A percentile compares a stretch with the other conserved stretches of the same genome.
phyloP scores from a whole-genome alignment of 495 filamentous ascomycete genomes.

The Darksidea phi region DNA sequence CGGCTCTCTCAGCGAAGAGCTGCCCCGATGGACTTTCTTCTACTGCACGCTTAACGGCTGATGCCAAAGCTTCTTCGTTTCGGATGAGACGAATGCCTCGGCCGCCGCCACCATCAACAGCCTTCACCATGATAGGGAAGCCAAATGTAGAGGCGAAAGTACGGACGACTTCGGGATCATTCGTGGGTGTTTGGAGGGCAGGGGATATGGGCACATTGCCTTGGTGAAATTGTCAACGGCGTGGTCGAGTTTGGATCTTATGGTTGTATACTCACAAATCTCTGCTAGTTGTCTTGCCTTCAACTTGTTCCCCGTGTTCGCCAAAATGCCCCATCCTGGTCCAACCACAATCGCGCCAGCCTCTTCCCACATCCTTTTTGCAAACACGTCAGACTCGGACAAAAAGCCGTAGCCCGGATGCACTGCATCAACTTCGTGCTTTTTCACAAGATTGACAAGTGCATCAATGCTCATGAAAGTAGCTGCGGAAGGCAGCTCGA shows the following conservation, averaged over 20 bases:
- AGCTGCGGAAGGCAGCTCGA: conserved; percentile 51
- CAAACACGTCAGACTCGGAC: conserved; percentile 58
- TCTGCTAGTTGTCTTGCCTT: conserved; percentile 55
- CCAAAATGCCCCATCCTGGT: conserved; percentile 53
- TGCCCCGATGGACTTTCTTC: conserved; percentile 54
- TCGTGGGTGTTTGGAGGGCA: conserved; percentile 49
- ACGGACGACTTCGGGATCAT: conserved; percentile 43
- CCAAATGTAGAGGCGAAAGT: conserved; percentile 49
- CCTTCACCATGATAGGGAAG: conserved; percentile 59
- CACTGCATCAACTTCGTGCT: conserved; percentile 55
- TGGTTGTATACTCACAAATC: conserved; percentile 46
- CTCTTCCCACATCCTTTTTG: conserved; percentile 52
- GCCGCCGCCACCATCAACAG: conserved; percentile 46
- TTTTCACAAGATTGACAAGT: conserved; percentile 49
- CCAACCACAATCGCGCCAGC: conserved; percentile 54
- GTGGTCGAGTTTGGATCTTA: no score
- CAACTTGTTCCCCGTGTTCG: conserved; percentile 57
- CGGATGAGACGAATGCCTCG: conserved; percentile 44
- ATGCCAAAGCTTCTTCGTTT: conserved; percentile 32
- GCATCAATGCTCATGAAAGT: conserved; percentile 53
- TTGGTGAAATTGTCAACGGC: neutral
- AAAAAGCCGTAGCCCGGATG: conserved; percentile 66
- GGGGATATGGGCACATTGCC: conserved; percentile 54
- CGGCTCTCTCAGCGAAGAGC: conserved; percentile 51
- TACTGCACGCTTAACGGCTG: conserved; percentile 37